Percentiles rank a stretch among this genome's conserved stretches.
Evolutionary conservation across 371 early-diverging fungal genomes (phyloP).

Genomic region (Apophysomyces trapeziformis): DNA sequence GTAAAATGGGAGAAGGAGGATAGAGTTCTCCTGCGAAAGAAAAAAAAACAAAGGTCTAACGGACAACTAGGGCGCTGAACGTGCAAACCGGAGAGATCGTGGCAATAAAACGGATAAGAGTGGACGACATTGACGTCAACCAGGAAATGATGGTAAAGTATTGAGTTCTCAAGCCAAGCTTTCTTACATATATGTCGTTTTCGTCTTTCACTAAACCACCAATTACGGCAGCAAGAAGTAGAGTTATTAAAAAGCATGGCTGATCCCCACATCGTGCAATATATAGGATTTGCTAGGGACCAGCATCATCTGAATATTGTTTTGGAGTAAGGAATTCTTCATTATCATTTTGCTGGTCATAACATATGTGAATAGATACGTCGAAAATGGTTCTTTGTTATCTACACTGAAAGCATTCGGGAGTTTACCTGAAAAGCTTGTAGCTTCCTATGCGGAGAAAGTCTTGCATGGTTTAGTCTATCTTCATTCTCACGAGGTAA

Average conservation of each 20-base stretch:
- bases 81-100: slow-evolving; percentile 83
- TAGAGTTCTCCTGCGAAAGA: slow-evolving; percentile 19
- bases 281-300: slow-evolving; percentile 79
- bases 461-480: slow-evolving; percentile 87
- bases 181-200: neutral
- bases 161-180: no score
- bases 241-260: slow-evolving; percentile 68
- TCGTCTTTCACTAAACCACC: slow-evolving; percentile 17
- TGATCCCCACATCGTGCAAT: slow-evolving; percentile 85
- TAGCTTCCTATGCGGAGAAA: slow-evolving; percentile 84
- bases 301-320: slow-evolving; percentile 76
- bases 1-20: slow-evolving; percentile 37
- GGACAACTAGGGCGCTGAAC: slow-evolving; percentile 70
- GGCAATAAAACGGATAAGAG: slow-evolving; percentile 83
- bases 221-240: slow-evolving; percentile 61
- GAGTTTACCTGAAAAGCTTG: slow-evolving; percentile 86
- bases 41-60: slow-evolving; percentile 47
- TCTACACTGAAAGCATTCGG: slow-evolving; percentile 88
- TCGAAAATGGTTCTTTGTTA: slow-evolving; percentile 92
- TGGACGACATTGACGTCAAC: slow-evolving; percentile 61
- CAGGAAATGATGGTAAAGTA: slow-evolving; percentile 52
- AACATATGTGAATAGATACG: slow-evolving; percentile 50
- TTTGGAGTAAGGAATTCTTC: slow-evolving; percentile 64
- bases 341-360: neutral
- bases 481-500: slow-evolving; percentile 80